These are phyloP conservation scores for Andrographis paniculata DNA, from an alignment of 305 asterid species.

Conservation along the genomic window DNA sequence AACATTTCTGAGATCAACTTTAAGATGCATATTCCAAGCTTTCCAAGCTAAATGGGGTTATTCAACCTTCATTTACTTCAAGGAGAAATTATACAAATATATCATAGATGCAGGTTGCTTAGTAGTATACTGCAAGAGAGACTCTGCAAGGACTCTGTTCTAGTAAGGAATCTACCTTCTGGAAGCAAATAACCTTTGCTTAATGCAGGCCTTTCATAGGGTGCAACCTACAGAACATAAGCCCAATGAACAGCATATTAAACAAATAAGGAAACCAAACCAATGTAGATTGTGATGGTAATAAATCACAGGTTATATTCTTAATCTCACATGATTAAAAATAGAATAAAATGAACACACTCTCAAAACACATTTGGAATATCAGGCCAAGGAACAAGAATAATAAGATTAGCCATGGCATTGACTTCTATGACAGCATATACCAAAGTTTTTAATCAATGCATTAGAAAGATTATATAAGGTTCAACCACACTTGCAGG, in stretches of 20 bases:
- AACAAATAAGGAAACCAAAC: constrained; percentile 1
- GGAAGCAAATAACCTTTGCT: constrained; percentile 95
- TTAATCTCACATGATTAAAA: too few relatives aligned
- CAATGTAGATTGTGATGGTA: too few relatives aligned
- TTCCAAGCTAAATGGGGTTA: not conserved
- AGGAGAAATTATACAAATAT: not conserved
- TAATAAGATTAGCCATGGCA: too few relatives aligned
- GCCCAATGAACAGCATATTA: constrained; percentile 5
- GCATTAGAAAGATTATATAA: too few relatives aligned
- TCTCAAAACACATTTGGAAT: not conserved
- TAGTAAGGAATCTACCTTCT: constrained; percentile 48
- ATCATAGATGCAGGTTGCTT: not conserved
- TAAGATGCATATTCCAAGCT: not conserved
- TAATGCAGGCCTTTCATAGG: constrained; percentile 94
- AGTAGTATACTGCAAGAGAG: not conserved
- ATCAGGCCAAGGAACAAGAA: too few relatives aligned
- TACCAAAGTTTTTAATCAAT: too few relatives aligned
- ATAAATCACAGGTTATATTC: too few relatives aligned
- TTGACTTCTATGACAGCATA: too few relatives aligned
- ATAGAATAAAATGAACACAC: too few relatives aligned
- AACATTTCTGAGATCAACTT: not conserved
- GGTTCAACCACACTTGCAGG: too few relatives aligned
- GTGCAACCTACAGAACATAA: constrained; percentile 51
- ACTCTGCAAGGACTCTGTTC: not conserved
- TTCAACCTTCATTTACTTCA: not conserved